These are phyloP conservation scores for Beauveria rudraprayagi DNA, from an alignment of 2,329 filamentous ascomycete species.

Conservation along the genomic window DNA sequence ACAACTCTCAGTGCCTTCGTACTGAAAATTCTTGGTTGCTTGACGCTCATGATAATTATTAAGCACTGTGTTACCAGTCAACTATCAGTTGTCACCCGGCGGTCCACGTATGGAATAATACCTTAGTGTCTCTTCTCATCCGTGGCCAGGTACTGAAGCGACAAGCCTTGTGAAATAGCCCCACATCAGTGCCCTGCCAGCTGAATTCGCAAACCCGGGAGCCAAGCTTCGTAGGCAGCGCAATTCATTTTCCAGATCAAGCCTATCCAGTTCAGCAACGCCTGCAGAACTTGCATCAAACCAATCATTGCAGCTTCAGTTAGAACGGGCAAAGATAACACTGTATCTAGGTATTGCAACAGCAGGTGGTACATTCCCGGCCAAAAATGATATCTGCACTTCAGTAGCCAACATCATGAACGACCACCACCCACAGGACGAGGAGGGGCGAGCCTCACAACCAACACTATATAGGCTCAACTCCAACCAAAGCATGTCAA, in stretches of 20 bases:
- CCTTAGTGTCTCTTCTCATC: too few species aligned
- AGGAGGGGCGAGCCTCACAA: slow-evolving; percentile 2
- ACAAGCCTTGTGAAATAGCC: background rate
- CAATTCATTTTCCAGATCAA: background rate
- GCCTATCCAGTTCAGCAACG: background rate
- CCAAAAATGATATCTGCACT: background rate
- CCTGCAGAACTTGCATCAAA: background rate
- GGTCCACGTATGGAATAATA: too few species aligned
- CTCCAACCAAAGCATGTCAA: slow-evolving; percentile 66
- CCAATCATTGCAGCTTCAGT: background rate
- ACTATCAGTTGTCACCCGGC: too few species aligned
- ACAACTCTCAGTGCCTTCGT: background rate
- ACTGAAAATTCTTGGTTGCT: too few species aligned
- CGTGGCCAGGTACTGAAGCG: background rate
- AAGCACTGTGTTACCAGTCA: too few species aligned
- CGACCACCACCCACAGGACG: background rate
- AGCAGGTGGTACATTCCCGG: background rate
- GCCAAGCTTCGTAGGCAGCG: background rate
- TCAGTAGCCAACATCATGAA: slow-evolving; percentile 1
- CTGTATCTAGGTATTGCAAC: background rate
- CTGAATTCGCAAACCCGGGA: too few species aligned
- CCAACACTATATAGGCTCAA: slow-evolving; percentile 51
- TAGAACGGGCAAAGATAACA: background rate
- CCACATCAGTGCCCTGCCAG: background rate
- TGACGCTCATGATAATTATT: too few species aligned